These are phyloP conservation scores for Cynanchum wilfordii DNA, from an alignment of 257 asterid species.

Conservation along the genomic window DNA sequence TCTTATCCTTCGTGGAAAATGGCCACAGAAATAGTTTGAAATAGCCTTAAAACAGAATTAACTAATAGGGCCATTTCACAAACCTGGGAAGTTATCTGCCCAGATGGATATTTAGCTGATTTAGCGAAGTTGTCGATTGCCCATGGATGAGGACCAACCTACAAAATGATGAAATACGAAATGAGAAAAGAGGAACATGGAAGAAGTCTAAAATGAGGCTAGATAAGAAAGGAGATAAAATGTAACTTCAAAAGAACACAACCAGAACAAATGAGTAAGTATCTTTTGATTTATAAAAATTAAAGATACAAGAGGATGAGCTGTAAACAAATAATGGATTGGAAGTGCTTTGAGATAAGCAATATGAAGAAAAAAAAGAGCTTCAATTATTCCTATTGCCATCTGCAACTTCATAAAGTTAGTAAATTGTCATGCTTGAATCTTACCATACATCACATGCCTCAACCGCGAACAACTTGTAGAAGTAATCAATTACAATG, in stretches of 20 bases:
- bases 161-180: conserved; percentile 22
- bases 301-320: not conserved
- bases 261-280: not conserved
- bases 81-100: conserved; percentile 79
- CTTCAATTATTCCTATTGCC: not conserved
- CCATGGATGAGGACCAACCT: conserved; percentile 99
- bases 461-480: not conserved
- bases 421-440: not conserved
- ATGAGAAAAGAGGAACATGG: conserved; percentile 13
- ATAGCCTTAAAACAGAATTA: not conserved
- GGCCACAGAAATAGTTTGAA: not conserved
- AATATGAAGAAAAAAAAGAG: not conserved
- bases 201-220: not conserved
- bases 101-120: conserved; percentile 88
- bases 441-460: not conserved
- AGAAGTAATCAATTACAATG: conserved; percentile 5
- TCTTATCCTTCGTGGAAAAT: conserved; percentile 4
- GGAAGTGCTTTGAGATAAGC: not conserved
- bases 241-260: not conserved
- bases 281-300: not conserved
- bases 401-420: not conserved
- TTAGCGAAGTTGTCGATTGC: conserved; percentile 75
- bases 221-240: not conserved
- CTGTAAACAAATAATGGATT: not conserved
- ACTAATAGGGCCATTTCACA: conserved; percentile 15